Evolutionary conservation across 2,329 filamentous ascomycete species (phyloP).

Genomic region (Cryphonectria parasitica): DNA sequence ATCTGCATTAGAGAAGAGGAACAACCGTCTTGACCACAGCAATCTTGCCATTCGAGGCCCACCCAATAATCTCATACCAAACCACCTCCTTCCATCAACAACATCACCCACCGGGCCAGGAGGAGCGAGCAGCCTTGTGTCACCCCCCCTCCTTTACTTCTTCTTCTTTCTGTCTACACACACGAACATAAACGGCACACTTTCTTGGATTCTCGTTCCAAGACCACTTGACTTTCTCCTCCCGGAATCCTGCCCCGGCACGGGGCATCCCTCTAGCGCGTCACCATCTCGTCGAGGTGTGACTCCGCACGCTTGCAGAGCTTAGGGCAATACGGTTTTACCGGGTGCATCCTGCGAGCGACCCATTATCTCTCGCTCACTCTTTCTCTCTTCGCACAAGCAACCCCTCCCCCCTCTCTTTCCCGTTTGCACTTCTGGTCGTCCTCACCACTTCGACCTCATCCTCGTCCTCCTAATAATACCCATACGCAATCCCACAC

Average conservation of each 20-base stretch:
- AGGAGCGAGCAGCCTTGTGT: no score
- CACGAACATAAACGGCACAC: neutral
- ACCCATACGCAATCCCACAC: neutral
- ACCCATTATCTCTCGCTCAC: neutral
- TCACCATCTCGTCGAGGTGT: neutral
- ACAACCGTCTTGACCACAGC: neutral
- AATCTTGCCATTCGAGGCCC: neutral
- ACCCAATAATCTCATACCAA: no score
- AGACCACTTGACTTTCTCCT: neutral
- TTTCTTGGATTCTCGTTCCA: neutral
- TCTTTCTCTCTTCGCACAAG: neutral
- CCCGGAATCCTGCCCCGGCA: constrained; percentile 18
- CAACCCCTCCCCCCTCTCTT: neutral
- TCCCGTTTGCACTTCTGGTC: neutral
- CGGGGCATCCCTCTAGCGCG: constrained; percentile 1
- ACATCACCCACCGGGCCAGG: neutral
- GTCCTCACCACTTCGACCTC: neutral
- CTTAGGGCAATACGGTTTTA: neutral
- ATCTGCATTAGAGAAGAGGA: neutral
- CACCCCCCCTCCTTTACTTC: no score
- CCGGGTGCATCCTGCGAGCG: neutral
- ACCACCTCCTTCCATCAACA: neutral
- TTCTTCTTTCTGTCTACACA: no score
- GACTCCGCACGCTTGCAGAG: constrained; percentile 4
- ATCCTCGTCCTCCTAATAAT: no score